Evolutionary conservation across 345 rosid species (phyloP), one percentile per base, ranked within the genome.

Genomic region (Dimocarpus longan): DNA sequence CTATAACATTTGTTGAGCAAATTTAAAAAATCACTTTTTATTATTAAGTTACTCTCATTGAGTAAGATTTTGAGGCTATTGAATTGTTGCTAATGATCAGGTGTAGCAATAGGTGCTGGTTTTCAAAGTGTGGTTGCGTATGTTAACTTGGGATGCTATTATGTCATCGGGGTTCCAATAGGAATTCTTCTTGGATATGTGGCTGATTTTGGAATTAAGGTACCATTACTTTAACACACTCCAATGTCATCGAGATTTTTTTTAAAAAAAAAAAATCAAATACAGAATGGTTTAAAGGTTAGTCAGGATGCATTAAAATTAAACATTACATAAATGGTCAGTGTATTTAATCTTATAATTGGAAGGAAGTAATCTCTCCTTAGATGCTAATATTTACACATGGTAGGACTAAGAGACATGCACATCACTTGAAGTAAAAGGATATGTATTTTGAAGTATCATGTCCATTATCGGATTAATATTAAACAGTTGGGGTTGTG

Each of bases 71-170:
- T 52, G 18, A 48, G 28, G 39, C 1, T 16, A 13, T 50, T 8
- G 15, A 3, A 5, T 50, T 13, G 4, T 50, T 48, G 63, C 22
- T 40, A 2, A n/a, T 21, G 1, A 28, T 46, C 81, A 85, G 87
- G 87, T 0, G 83, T 73, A 16, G 82, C 83, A 0, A 39, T 85
- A 12, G 88, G 85, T 66, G 82, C 88, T 10, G 88, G 85, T 16
- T 18, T 65, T 18, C 87, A 85, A 65, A 6, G 72, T 10, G 42
- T 43, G 32, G 87, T 82, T 75, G 88, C 88, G 2, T 74, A 3
- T 74, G 80, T 85, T 19, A 85, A 85, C 76, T 8, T 85, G 16
- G 75, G 77, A n/a, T 74, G 77, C 75, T 85, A 85, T 68, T 85
- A 85, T 18, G 43, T 76, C 26, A 9, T 85, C 19, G 88, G 88